Base-by-base conservation (phyloP, 1,139 yeast genomes). In the Waltiozyma sp. region DNA sequence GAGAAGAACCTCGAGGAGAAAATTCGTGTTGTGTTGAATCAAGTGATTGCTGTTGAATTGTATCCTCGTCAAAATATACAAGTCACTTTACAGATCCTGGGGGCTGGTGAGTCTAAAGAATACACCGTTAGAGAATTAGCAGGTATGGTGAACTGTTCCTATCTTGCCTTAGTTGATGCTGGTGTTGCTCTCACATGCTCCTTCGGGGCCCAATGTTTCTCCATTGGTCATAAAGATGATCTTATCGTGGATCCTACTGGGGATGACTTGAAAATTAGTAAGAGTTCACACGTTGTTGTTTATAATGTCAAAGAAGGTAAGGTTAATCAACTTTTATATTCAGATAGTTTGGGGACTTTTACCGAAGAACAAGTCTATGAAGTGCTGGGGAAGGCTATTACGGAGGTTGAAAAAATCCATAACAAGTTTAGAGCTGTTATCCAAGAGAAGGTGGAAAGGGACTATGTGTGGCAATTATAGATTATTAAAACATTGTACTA, bases 11-110 rank as follows among this genome's bases (percentile, higher is more conserved):
- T 91, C 38, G 95, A 84, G 55, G 88, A 82, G 52, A 76, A 80
- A 50, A 57, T 93, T 35, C 69, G 81, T 42, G 65, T 77, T 4
- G 73, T 86, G 3, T 58, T 89, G 35, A 73, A 78, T 28, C 69
- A 81, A 7, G 69, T 78, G 8, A 72, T 91, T 2, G 66, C 81
- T 24, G 69, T 85, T n/a, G 72, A 73, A 47, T 65, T 75, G 48
- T 81, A 84, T 57, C 96, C 98, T 1, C 71, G 96, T 46, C 88
- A 87, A 52, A 69, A 88, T 41, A 77, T 91, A 35, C 96, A 88
- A 58, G 70, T 91, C 3, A 91, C 85, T 24, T 78, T 85, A n/a
- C 98, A 91, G 61, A 70, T 88, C 41, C 62, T 87, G 41, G 77
- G 81, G 44, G 61, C 77, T 23, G 84, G 83, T 43, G 77, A 72